phyloP scores from a whole-genome alignment of 371 early-diverging fungal species.

The Capillidium rhysosporum region DNA sequence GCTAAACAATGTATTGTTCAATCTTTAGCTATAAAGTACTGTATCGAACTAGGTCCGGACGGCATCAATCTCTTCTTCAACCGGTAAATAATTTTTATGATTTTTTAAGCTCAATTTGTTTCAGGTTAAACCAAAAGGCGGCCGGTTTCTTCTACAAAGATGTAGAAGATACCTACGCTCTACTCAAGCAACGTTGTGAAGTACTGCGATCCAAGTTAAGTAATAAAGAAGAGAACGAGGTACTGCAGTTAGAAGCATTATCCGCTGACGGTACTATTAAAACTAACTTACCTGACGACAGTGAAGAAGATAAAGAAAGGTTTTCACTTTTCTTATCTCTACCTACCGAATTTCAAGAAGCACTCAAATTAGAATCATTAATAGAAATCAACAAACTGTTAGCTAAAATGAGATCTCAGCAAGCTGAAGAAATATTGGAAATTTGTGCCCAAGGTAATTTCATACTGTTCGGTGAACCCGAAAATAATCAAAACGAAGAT shows the following conservation, averaged over 20 bases:
- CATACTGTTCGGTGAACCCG: slow-evolving; percentile 22
- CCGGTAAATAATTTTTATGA: slow-evolving; percentile 19
- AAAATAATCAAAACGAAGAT: too few species aligned
- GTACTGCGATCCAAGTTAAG: slow-evolving; percentile 23
- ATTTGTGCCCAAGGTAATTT: slow-evolving; percentile 56
- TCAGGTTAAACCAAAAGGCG: slow-evolving; percentile 19
- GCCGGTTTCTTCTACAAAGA: slow-evolving; percentile 63
- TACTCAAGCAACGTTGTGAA: slow-evolving; percentile 53
- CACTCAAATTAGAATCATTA: slow-evolving; percentile 48
- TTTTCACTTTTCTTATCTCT: slow-evolving; percentile 43
- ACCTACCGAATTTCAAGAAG: slow-evolving; percentile 50
- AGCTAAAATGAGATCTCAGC: slow-evolving; percentile 33
- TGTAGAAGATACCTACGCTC: slow-evolving; percentile 56
- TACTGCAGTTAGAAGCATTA: neutral
- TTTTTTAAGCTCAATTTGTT: slow-evolving; percentile 7
- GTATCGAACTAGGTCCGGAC: slow-evolving; percentile 55
- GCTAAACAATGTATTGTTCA: slow-evolving; percentile 67
- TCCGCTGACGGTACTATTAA: neutral
- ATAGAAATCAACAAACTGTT: slow-evolving; percentile 67
- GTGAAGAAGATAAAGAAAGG: slow-evolving; percentile 23
- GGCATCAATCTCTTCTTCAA: slow-evolving; percentile 73
- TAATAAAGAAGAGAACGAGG: neutral
- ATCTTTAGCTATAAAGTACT: slow-evolving; percentile 61
- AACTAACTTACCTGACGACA: slow-evolving; percentile 14
- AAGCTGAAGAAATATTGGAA: slow-evolving; percentile 55